A percentile compares a stretch with the other conserved stretches of the same genome.
Evolutionary conservation across 495 filamentous ascomycete species (phyloP).

Genomic region (Aspergillus panamensis): DNA sequence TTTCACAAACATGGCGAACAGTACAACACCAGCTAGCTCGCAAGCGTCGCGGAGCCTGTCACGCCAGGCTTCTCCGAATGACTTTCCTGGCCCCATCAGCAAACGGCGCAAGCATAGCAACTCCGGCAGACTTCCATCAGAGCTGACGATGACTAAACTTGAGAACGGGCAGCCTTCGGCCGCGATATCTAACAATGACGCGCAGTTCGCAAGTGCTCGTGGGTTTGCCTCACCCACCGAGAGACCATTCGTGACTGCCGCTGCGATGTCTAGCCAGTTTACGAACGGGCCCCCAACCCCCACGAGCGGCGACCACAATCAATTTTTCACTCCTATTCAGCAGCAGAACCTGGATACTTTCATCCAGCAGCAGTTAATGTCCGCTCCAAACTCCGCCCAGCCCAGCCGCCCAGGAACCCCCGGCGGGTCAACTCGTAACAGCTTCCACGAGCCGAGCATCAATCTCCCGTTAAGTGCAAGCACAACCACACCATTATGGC

Average conservation of each 20-base stretch:
- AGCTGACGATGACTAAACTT: conserved; percentile 75
- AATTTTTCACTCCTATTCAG: conserved; percentile 48
- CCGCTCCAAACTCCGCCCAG: conserved; percentile 63
- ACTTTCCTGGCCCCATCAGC: conserved; percentile 53
- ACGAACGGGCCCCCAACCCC: conserved; percentile 62
- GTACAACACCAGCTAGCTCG: conserved; percentile 39
- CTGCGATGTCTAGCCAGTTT: conserved; percentile 49
- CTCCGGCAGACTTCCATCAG: conserved; percentile 61
- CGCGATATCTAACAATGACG: conserved; percentile 26
- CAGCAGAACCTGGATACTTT: conserved; percentile 55
- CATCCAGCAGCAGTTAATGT: conserved; percentile 55
- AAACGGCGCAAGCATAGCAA: conserved; percentile 76
- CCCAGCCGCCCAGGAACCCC: conserved; percentile 48
- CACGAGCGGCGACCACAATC: conserved; percentile 52
- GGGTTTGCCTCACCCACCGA: conserved; percentile 46
- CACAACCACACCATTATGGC: conserved; percentile 40
- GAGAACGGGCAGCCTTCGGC: conserved; percentile 50
- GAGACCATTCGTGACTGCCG: conserved; percentile 44
- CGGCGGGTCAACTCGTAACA: conserved; percentile 43
- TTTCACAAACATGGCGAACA: conserved; percentile 36
- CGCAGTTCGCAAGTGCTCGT: conserved; percentile 40
- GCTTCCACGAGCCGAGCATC: conserved; percentile 38
- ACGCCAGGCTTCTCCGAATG: conserved; percentile 65
- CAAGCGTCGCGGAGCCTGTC: conserved; percentile 64
- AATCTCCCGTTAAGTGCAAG: conserved; percentile 31